Evolutionary conservation across 75 land plant species (phyloP).

Genomic region (Cryptomeria japonica): DNA sequence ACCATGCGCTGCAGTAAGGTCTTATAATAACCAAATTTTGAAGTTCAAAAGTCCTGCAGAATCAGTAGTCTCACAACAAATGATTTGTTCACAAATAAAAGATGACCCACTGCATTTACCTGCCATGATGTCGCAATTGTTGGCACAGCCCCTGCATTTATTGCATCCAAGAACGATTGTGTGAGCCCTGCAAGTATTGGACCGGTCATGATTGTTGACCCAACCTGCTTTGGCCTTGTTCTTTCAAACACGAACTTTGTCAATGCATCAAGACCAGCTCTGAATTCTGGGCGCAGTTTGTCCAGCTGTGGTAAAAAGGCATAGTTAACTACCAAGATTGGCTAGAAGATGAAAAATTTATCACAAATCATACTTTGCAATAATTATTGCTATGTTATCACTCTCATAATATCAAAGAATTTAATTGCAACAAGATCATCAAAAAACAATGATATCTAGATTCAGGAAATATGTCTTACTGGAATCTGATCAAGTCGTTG

Average conservation of each 20-base stretch:
- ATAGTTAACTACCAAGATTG: neutral
- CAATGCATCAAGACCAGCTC: constrained; percentile 79
- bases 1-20: neutral
- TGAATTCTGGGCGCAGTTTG: constrained; percentile 85
- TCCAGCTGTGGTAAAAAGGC: constrained; percentile 61
- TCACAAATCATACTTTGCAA: neutral
- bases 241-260: constrained; percentile 93
- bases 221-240: constrained; percentile 94
- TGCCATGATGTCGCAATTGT: constrained; percentile 98
- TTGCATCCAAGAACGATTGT: constrained; percentile 87
- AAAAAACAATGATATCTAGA: neutral
- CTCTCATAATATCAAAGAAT: neutral
- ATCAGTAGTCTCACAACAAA: neutral
- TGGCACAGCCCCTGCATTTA: constrained; percentile 99
- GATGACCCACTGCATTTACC: constrained; percentile 37
- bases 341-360: neutral
- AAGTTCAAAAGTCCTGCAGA: neutral
- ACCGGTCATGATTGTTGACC: constrained; percentile 88
- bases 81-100: neutral
- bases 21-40: neutral
- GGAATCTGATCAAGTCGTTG: constrained; percentile 89
- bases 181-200: constrained; percentile 89
- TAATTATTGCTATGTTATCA: neutral
- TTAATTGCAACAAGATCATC: neutral
- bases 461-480: constrained; percentile 35